These are phyloP conservation scores for Xerocomellus chrysenteron DNA, from an alignment of 768 basidiomycete genomes.

Conservation along the genomic window DNA sequence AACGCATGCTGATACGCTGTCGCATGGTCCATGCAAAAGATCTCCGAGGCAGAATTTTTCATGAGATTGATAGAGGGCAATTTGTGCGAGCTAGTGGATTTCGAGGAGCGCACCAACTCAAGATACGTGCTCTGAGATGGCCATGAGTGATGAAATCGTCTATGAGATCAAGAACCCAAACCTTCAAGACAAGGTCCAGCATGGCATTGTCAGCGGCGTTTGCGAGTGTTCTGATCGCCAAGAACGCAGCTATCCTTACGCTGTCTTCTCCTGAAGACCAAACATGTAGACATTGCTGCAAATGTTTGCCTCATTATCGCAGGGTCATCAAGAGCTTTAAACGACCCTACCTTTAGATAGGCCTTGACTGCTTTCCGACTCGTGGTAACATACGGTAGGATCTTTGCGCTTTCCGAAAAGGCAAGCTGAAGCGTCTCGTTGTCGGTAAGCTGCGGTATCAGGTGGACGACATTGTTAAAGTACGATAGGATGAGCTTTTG, in stretches of 20 bases:
- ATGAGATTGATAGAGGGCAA: constrained; percentile 91
- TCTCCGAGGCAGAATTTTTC: constrained; percentile 95
- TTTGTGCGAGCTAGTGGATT: constrained; percentile 82
- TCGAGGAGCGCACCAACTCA: constrained; percentile 78
- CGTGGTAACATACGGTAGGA: constrained; percentile 84
- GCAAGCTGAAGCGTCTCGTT: constrained; percentile 65
- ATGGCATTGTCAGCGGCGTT: constrained; percentile 76
- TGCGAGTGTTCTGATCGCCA: constrained; percentile 80
- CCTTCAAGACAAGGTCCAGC: constrained; percentile 85
- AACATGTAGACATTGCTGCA: constrained; percentile 73
- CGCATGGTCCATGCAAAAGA: constrained; percentile 77
- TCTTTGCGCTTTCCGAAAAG: constrained; percentile 80
- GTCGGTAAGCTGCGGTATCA: constrained; percentile 76
- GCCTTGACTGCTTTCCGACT: constrained; percentile 82
- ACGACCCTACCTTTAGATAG: constrained; percentile 74
- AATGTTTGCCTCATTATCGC: not conserved
- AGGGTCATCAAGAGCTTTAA: not conserved
- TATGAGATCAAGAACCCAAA: constrained; percentile 24
- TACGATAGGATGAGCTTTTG: constrained; percentile 88
- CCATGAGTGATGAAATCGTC: not conserved
- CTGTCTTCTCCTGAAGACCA: constrained; percentile 84
- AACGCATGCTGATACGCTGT: too few relatives aligned
- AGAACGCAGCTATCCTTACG: constrained; percentile 81
- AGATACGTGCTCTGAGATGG: constrained; percentile 76
- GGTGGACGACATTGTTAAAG: constrained; percentile 81